Evolutionary conservation across 2,329 filamentous ascomycete species (phyloP).

Genomic region (Penicillium sp.): DNA sequence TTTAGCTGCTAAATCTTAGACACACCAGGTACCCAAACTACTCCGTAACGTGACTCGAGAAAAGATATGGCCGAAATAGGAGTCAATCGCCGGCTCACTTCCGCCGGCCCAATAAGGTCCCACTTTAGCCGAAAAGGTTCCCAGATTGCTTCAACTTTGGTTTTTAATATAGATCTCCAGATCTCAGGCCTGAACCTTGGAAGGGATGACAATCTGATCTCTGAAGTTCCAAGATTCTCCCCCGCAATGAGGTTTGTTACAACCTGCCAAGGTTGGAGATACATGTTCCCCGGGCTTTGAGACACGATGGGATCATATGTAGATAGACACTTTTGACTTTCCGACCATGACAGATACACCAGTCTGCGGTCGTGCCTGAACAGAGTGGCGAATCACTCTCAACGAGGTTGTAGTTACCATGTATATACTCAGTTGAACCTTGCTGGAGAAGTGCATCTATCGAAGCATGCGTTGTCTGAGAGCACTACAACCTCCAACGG

Average conservation of each 20-base stretch:
- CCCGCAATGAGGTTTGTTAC: neutral
- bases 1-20: too few species aligned
- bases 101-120: neutral
- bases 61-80: neutral
- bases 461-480: neutral
- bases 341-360: neutral
- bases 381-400: constrained; percentile 19
- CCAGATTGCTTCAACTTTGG: neutral
- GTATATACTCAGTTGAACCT: constrained; percentile 9
- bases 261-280: too few species aligned
- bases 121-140: neutral
- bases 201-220: constrained; percentile 1
- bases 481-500: neutral
- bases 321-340: neutral
- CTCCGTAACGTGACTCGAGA: neutral
- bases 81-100: neutral
- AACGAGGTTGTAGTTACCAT: constrained; percentile 2
- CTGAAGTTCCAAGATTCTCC: neutral
- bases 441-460: constrained; percentile 5
- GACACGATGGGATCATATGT: constrained; percentile 13
- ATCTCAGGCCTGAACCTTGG: neutral
- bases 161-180: neutral
- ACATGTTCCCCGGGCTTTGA: neutral
- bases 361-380: constrained; percentile 11
- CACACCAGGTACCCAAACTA: neutral